Evolutionary conservation across 2,329 filamentous ascomycete genomes (phyloP).

Genomic region (Aspergillus sp.): DNA sequence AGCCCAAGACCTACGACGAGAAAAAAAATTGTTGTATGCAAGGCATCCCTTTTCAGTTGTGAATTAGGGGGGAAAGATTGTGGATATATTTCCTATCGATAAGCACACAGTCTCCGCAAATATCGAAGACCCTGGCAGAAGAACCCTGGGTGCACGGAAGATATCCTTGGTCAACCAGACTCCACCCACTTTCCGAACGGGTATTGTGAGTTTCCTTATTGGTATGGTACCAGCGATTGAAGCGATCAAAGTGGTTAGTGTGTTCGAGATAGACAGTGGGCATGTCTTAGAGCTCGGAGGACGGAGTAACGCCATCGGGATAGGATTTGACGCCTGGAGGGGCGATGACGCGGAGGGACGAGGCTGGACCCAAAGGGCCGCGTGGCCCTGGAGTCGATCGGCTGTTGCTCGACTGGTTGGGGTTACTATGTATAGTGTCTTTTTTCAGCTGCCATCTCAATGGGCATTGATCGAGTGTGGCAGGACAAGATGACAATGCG

Average conservation of each 20-base stretch:
- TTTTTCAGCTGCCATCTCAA: neutral
- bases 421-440: neutral
- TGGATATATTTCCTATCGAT: neutral
- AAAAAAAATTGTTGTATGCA: too few species aligned
- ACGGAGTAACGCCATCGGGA: neutral
- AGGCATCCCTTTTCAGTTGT: too few species aligned
- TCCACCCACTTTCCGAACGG: neutral
- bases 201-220: neutral
- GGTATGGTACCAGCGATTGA: neutral
- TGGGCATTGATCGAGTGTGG: neutral
- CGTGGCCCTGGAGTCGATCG: conserved; percentile 6
- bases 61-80: too few species aligned
- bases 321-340: conserved; percentile 3
- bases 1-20: neutral
- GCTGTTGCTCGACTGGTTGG: neutral
- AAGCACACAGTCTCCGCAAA: neutral
- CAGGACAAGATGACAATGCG: too few species aligned
- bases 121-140: neutral
- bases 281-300: neutral
- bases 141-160: neutral
- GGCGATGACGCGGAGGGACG: conserved; percentile 11
- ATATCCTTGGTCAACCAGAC: neutral
- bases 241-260: neutral
- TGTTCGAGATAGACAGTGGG: neutral
- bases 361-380: conserved; percentile 8